Evolutionary conservation across 1,139 yeast genomes (phyloP).

Genomic region (Meyerozyma elateridarum): DNA sequence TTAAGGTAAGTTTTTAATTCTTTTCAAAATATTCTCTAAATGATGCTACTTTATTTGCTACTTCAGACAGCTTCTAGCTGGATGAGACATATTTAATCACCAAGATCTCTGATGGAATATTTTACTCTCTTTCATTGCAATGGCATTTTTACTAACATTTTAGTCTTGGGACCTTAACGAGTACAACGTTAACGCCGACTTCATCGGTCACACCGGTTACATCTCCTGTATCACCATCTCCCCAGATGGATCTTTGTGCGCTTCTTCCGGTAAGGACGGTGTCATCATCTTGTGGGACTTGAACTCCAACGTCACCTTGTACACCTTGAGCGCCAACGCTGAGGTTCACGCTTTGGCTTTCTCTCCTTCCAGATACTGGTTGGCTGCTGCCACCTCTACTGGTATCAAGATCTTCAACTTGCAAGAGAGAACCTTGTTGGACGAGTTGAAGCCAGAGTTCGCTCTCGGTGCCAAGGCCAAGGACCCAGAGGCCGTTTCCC

Average conservation of each 20-base stretch:
- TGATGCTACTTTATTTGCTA: conserved; percentile 95
- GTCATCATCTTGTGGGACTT: conserved; percentile 98
- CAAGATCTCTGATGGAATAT: conserved; percentile 88
- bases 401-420: conserved; percentile 98
- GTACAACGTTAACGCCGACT: conserved; percentile 89
- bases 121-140: conserved; percentile 13
- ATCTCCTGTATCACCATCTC: conserved; percentile 96
- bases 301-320: conserved; percentile 80
- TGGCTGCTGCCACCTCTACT: conserved; percentile 98
- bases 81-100: conserved; percentile 97
- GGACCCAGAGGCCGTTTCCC: conserved; percentile 98
- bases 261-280: conserved; percentile 99
- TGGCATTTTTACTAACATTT: conserved; percentile 15
- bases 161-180: conserved; percentile 94
- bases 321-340: conserved; percentile 93
- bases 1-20: conserved; percentile 76
- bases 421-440: conserved; percentile 92
- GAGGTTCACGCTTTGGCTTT: conserved; percentile 98
- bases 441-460: conserved; percentile 98
- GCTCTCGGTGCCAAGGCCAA: conserved; percentile 85
- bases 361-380: conserved; percentile 99
- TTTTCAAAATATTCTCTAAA: conserved; percentile 24
- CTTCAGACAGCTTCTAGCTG: conserved; percentile 84
- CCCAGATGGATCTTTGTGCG: conserved; percentile 99
- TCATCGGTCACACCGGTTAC: conserved; percentile 99